These are phyloP conservation scores for Picocystis salinarum DNA, from an alignment of 139 green algal genomes.

Conservation along the genomic window DNA sequence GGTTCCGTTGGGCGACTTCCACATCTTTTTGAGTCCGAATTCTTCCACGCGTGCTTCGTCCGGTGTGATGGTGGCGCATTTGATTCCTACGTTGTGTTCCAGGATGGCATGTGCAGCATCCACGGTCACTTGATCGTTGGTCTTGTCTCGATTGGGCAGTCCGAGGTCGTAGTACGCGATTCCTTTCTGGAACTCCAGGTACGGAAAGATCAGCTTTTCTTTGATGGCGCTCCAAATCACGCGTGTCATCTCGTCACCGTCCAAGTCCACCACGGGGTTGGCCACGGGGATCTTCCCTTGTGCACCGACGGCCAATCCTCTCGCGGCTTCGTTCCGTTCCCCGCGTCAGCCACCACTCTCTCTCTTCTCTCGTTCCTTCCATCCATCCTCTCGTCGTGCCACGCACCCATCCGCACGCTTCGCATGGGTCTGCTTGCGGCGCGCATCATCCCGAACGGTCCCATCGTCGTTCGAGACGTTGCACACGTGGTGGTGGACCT, in stretches of 20 bases:
- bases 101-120: slow-evolving; percentile 67
- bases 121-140: slow-evolving; percentile 67
- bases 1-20: slow-evolving; percentile 76
- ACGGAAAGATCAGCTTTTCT: slow-evolving; percentile 82
- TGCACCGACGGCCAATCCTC: no score
- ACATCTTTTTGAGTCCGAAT: slow-evolving; percentile 92
- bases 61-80: slow-evolving; percentile 94
- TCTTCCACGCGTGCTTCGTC: slow-evolving; percentile 88
- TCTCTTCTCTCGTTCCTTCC: no score
- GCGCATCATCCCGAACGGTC: no score
- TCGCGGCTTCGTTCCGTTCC: no score
- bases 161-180: slow-evolving; percentile 87
- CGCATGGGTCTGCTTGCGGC: no score
- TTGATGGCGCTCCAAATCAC: slow-evolving; percentile 90
- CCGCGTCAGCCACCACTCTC: no score
- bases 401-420: no score
- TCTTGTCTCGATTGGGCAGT: slow-evolving; percentile 54
- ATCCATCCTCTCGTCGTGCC: no score
- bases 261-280: slow-evolving; percentile 84
- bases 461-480: no score
- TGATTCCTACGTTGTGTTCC: slow-evolving; percentile 81
- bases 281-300: slow-evolving; percentile 70
- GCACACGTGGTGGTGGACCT: no score
- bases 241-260: slow-evolving; percentile 83
- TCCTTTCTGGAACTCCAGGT: slow-evolving; percentile 80